Percentiles rank a stretch among this genome's conserved stretches.
phyloP scores from a whole-genome alignment of 164 flowering plant species.

The Dillenia turbinata region DNA sequence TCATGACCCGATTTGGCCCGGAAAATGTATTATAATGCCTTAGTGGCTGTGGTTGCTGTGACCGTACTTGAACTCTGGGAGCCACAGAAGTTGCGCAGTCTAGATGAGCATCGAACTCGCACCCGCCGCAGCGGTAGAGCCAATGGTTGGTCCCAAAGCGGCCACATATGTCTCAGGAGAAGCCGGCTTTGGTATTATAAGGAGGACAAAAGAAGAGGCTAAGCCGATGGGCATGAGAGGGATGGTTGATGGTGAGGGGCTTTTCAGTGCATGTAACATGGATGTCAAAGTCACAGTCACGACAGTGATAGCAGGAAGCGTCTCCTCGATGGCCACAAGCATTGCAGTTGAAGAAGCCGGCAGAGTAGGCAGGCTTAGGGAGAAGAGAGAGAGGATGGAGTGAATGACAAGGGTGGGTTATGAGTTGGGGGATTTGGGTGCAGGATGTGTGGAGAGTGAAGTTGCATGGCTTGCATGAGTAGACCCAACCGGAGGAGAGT shows the following conservation, averaged over 20 bases:
- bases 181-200: constrained; percentile 13
- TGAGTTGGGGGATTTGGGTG: constrained; percentile 17
- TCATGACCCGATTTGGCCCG: constrained; percentile 2
- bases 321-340: constrained; percentile 18
- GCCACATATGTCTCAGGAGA: constrained; percentile 25
- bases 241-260: constrained; percentile 18
- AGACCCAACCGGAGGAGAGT: constrained; percentile 6
- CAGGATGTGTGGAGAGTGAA: constrained; percentile 24
- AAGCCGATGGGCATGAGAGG: constrained; percentile 21
- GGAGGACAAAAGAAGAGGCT: constrained; percentile 19
- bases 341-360: constrained; percentile 22
- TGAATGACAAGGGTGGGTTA: constrained; percentile 21
- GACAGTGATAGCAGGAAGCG: constrained; percentile 31
- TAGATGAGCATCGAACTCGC: constrained; percentile 29
- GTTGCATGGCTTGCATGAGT: constrained; percentile 22
- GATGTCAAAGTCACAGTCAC: constrained; percentile 16
- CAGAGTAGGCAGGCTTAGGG: constrained; percentile 17
- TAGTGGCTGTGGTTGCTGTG: not conserved
- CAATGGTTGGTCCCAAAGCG: constrained; percentile 22
- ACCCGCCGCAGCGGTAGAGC: constrained; percentile 24
- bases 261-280: constrained; percentile 20
- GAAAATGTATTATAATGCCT: constrained; percentile 13
- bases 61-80: not conserved
- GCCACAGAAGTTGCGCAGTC: constrained; percentile 12
- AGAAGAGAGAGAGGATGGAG: constrained; percentile 25